Conservation (phyloP, 345 rosid genomes). For the Rhodamnia argentea region DNA sequence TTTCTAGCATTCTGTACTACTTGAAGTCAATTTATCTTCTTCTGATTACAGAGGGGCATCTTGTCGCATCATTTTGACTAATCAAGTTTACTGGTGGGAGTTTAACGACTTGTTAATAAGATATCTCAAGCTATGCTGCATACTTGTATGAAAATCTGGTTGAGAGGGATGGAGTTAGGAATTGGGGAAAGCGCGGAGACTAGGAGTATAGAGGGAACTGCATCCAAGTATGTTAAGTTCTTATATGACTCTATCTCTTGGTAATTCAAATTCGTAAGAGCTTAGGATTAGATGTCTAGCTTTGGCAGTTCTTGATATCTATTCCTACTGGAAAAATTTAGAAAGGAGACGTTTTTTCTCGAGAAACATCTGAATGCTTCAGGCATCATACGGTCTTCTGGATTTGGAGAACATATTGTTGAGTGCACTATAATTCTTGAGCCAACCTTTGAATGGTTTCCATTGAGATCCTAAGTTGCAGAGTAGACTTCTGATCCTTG, state of each 20-base stretch:
- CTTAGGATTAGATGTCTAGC: not conserved
- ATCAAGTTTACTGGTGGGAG: not conserved
- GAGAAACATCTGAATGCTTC: not conserved
- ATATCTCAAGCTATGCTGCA: not conserved
- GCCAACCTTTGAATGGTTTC: no score
- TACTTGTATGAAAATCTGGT: not conserved
- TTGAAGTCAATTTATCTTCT: not conserved
- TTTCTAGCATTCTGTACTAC: not conserved
- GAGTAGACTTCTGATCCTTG: no score
- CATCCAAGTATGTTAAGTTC: not conserved
- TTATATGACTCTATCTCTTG: not conserved
- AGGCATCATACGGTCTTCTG: no score
- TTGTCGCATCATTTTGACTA: conserved; percentile 3
- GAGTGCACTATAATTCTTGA: no score
- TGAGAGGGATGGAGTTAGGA: not conserved
- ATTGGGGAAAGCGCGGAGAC: not conserved
- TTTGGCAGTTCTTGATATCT: not conserved
- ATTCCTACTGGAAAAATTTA: not conserved
- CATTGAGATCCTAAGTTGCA: no score
- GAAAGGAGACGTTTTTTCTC: not conserved
- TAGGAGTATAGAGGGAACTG: not conserved
- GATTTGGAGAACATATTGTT: no score
- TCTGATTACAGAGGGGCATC: conserved; percentile 36
- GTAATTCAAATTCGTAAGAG: not conserved
- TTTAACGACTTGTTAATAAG: not conserved